A percentile compares a stretch with the other conserved stretches of the same genome.
phyloP scores from a whole-genome alignment of 192 early-diverging fungal genomes.

The Nowakowskiella sp. region DNA sequence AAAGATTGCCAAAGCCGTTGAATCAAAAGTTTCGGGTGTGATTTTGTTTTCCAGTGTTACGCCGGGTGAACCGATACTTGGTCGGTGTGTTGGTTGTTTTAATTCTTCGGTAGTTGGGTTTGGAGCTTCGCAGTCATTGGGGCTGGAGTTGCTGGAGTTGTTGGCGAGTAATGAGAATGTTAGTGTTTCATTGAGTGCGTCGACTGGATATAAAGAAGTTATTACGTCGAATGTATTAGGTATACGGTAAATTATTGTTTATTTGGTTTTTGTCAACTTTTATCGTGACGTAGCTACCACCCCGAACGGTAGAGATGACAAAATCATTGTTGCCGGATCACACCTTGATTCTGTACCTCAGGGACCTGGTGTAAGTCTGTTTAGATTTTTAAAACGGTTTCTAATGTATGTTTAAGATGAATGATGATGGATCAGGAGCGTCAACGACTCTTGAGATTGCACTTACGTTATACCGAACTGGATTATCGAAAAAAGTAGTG shows the following conservation, averaged over 20 bases:
- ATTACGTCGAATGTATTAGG: no score
- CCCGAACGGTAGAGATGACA: slow-evolving; percentile 15
- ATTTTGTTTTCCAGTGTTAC: background rate
- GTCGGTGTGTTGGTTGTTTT: background rate
- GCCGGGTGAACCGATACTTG: background rate
- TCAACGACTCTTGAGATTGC: slow-evolving; percentile 33
- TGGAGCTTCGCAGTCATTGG: slow-evolving; percentile 8
- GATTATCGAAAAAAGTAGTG: slow-evolving; percentile 18
- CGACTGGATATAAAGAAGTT: no score
- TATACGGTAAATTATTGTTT: no score
- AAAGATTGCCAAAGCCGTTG: background rate
- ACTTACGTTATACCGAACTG: slow-evolving; percentile 13
- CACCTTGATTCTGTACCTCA: slow-evolving; percentile 28
- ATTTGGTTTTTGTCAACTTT: background rate
- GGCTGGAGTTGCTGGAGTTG: slow-evolving; percentile 18
- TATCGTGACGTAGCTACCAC: slow-evolving; percentile 12
- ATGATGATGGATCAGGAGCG: slow-evolving; percentile 42
- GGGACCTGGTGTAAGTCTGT: no score
- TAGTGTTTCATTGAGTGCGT: background rate
- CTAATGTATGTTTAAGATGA: no score
- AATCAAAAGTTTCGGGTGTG: background rate
- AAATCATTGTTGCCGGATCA: slow-evolving; percentile 27
- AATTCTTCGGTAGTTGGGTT: background rate
- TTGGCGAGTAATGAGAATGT: background rate
- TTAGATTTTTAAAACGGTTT: no score